phyloP scores from a whole-genome alignment of 2,329 filamentous ascomycete species.

The Ophiostoma angusticollis region DNA sequence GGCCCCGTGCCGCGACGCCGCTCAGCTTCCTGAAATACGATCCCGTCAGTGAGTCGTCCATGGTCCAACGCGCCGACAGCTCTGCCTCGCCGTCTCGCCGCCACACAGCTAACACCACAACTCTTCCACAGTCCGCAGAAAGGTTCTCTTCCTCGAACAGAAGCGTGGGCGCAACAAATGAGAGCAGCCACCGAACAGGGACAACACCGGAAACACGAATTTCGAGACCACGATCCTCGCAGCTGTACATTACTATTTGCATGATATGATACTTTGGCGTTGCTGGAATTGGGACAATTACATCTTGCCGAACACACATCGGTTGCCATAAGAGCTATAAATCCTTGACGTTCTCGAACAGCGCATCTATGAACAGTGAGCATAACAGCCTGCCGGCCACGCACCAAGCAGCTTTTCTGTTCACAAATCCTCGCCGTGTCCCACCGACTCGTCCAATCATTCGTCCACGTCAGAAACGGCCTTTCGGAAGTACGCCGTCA shows the following conservation, averaged over 20 bases:
- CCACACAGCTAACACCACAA: background rate
- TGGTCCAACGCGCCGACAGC: too few relatives aligned
- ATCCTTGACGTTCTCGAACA: background rate
- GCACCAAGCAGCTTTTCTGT: too few relatives aligned
- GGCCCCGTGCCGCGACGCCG: slow-evolving; percentile 67
- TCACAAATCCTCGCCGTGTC: too few relatives aligned
- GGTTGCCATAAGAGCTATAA: background rate
- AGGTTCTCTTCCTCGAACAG: slow-evolving; percentile 89
- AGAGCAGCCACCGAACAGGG: too few relatives aligned
- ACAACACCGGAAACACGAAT: too few relatives aligned
- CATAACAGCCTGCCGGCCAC: too few relatives aligned
- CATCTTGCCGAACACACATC: slow-evolving; percentile 3
- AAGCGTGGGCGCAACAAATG: slow-evolving; percentile 46
- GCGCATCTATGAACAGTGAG: too few relatives aligned
- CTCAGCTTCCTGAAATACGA: slow-evolving; percentile 99
- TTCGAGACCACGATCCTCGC: too few relatives aligned
- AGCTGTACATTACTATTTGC: slow-evolving; percentile 7
- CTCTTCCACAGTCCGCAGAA: slow-evolving; percentile 61
- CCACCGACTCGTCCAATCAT: too few relatives aligned
- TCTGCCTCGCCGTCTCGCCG: background rate
- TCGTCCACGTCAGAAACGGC: too few relatives aligned
- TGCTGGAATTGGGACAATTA: slow-evolving; percentile 6
- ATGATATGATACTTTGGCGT: slow-evolving; percentile 8
- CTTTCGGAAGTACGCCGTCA: slow-evolving; percentile 3
- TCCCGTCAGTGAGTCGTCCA: slow-evolving; percentile 72